These are phyloP conservation scores for Hypoxylon sp. DNA, from an alignment of 2,329 filamentous ascomycete genomes.

Conservation along the genomic window DNA sequence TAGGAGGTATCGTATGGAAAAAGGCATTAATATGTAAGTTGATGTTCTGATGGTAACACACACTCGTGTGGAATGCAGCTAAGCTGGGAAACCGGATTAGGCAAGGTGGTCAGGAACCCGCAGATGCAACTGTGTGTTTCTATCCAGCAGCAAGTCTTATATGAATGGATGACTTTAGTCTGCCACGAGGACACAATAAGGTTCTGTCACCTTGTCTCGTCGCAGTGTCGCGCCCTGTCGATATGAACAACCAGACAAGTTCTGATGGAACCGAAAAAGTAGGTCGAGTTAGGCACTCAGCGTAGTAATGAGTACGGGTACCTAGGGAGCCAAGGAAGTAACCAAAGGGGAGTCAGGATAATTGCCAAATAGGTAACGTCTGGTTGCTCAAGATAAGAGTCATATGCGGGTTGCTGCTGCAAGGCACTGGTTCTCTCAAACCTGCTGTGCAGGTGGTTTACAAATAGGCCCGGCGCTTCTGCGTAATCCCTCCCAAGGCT, in stretches of 20 bases:
- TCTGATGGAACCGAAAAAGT: conserved; percentile 8
- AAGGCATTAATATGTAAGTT: conserved; percentile 26
- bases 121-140: conserved; percentile 15
- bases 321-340: conserved; percentile 13
- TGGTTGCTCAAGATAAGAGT: conserved; percentile 29
- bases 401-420: conserved; percentile 31
- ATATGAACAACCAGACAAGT: conserved; percentile 12
- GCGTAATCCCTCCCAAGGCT: conserved; percentile 17
- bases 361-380: conserved; percentile 11
- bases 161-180: conserved; percentile 28
- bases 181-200: conserved; percentile 32
- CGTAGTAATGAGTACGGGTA: conserved; percentile 6
- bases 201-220: conserved; percentile 22
- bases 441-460: conserved; percentile 1
- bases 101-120: conserved; percentile 33
- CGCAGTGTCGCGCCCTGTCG: conserved; percentile 28
- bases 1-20: conserved; percentile 16
- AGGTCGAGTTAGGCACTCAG: conserved; percentile 12
- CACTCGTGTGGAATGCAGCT: conserved; percentile 29
- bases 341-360: conserved; percentile 11
- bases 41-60: conserved; percentile 20
- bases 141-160: conserved; percentile 1
- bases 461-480: conserved; percentile 17
- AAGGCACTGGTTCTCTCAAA: conserved; percentile 28
- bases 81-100: conserved; percentile 29